Conservation (phyloP, 257 asterid genomes). For the Paraleonurus japonicus region DNA sequence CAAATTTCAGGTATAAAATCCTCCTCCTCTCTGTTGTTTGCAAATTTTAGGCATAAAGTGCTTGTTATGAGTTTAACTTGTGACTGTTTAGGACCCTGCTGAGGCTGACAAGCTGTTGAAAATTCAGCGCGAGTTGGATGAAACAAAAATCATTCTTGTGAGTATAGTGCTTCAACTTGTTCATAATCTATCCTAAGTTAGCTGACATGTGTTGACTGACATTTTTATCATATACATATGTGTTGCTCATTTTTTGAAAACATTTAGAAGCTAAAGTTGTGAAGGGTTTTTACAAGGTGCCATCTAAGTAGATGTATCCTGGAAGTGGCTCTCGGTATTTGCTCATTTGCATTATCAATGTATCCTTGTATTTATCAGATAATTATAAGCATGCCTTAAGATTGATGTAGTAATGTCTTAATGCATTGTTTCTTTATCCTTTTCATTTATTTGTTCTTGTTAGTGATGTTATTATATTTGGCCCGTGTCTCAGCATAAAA, state of each 20-base stretch:
- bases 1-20: slow-evolving; percentile 46
- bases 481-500: slow-evolving; percentile 66
- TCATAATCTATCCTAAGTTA: not conserved
- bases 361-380: not conserved
- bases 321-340: not conserved
- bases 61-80: not conserved
- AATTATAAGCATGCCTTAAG: not conserved
- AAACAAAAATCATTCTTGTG: slow-evolving; percentile 92
- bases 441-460: not conserved
- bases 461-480: not conserved
- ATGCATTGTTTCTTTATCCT: not conserved
- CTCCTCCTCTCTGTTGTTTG: not conserved
- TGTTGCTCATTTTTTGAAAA: no score
- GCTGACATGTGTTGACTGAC: not conserved
- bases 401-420: not conserved
- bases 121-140: slow-evolving; percentile 92
- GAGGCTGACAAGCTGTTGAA: slow-evolving; percentile 93
- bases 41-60: not conserved
- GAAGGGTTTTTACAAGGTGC: not conserved
- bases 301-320: not conserved
- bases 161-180: slow-evolving; percentile 31
- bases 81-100: slow-evolving; percentile 73
- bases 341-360: slow-evolving; percentile 4
- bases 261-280: not conserved
- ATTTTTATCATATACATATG: not conserved